Conservation (phyloP, 2,329 filamentous ascomycete genomes). For the Cladosporium sp. region DNA sequence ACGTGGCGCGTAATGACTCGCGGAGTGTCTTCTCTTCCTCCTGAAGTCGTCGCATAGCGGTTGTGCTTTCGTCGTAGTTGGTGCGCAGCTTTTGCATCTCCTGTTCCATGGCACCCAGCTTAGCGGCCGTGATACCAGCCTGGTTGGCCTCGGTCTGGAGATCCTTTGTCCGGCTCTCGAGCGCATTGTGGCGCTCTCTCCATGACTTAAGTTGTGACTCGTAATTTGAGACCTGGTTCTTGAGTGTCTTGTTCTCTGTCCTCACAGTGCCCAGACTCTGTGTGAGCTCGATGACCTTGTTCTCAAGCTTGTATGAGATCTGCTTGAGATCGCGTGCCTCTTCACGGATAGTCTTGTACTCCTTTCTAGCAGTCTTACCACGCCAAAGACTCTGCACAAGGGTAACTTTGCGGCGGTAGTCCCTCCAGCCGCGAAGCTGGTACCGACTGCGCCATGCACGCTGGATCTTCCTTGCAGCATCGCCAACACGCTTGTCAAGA, state of each 20-base stretch:
- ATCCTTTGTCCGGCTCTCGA: conserved; percentile 89
- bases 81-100: conserved; percentile 91
- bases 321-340: conserved; percentile 98
- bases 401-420: conserved; percentile 85
- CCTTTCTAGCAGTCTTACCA: conserved; percentile 75
- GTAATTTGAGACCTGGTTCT: conserved; percentile 90
- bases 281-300: conserved; percentile 98
- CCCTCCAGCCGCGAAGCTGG: conserved; percentile 78
- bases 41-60: conserved; percentile 90
- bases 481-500: conserved; percentile 89
- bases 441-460: conserved; percentile 81
- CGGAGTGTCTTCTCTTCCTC: conserved; percentile 87
- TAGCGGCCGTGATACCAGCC: conserved; percentile 90
- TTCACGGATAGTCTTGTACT: conserved; percentile 89
- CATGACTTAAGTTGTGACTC: conserved; percentile 94
- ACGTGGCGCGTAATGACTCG: conserved; percentile 78
- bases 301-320: conserved; percentile 98
- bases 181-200: conserved; percentile 86
- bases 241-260: conserved; percentile 86
- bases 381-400: conserved; percentile 93
- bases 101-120: conserved; percentile 86
- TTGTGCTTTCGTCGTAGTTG: conserved; percentile 85
- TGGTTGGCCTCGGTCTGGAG: conserved; percentile 96
- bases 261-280: conserved; percentile 91
- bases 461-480: conserved; percentile 88